Percentiles rank a stretch among this genome's conserved stretches.
Conservation (phyloP, 805 yeast species). For the Ogataea nonfermentans region DNA sequence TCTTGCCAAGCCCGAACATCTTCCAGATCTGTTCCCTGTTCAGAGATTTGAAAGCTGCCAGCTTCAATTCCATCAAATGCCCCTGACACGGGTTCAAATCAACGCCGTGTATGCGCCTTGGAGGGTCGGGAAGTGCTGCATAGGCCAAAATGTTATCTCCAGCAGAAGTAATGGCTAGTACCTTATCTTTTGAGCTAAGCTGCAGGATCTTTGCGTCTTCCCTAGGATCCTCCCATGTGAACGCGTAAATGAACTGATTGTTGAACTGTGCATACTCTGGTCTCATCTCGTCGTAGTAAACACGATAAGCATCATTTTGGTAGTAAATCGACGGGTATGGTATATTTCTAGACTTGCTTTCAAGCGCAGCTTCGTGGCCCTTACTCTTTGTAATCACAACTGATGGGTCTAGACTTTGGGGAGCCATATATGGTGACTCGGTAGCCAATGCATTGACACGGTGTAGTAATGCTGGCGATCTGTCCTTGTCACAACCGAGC, state of each 20-base stretch:
- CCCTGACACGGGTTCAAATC: constrained; percentile 83
- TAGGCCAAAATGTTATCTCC: constrained; percentile 79
- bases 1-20: constrained; percentile 73
- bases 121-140: constrained; percentile 69
- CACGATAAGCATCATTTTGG: constrained; percentile 76
- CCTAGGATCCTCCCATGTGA: constrained; percentile 89
- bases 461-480: constrained; percentile 47
- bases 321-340: constrained; percentile 82
- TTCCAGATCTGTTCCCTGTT: constrained; percentile 64
- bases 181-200: constrained; percentile 62
- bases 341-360: constrained; percentile 57
- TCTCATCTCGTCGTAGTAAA: constrained; percentile 70
- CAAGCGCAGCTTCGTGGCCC: constrained; percentile 75
- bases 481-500: constrained; percentile 70
- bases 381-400: constrained; percentile 48
- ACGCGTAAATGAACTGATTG: constrained; percentile 79
- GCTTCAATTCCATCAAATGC: constrained; percentile 73
- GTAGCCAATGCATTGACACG: constrained; percentile 71
- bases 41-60: constrained; percentile 64
- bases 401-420: constrained; percentile 36
- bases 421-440: constrained; percentile 79
- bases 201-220: constrained; percentile 71
- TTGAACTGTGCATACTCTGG: constrained; percentile 69
- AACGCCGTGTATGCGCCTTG: constrained; percentile 77
- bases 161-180: constrained; percentile 81